A percentile compares a stretch with the other conserved stretches of the same genome.
Evolutionary conservation across 805 yeast species (phyloP).

Genomic region (Millerozyma acaciae): DNA sequence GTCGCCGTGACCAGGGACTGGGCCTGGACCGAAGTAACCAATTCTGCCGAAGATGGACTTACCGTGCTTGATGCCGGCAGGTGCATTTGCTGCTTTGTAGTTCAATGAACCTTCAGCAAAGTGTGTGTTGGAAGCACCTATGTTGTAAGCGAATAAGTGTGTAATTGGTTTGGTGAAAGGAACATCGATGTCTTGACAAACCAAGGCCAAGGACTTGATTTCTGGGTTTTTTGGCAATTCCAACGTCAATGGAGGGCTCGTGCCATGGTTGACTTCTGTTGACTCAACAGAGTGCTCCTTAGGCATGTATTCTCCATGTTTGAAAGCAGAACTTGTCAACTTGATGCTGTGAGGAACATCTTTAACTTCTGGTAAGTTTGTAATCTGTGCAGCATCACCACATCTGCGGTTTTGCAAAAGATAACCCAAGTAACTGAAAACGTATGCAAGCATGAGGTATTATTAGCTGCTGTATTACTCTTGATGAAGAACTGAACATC

Average conservation of each 20-base stretch:
- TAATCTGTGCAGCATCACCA: conserved; percentile 7
- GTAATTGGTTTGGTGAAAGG: conserved; percentile 10
- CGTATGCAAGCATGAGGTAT: too few relatives aligned
- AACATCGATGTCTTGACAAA: conserved; percentile 13
- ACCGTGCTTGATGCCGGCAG: conserved; percentile 8
- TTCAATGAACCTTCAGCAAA: conserved; percentile 7
- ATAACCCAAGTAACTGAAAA: conserved; percentile 10
- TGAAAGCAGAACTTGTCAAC: conserved; percentile 9
- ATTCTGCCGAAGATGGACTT: not conserved
- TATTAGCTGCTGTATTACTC: too few relatives aligned
- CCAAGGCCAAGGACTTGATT: conserved; percentile 9
- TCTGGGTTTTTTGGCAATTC: not conserved
- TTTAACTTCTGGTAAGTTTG: conserved; percentile 5
- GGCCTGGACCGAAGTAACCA: conserved; percentile 12
- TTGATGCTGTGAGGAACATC: conserved; percentile 3
- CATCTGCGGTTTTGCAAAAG: conserved; percentile 6
- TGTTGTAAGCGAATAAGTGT: conserved; percentile 11
- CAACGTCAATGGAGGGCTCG: conserved; percentile 9
- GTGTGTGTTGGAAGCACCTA: conserved; percentile 2
- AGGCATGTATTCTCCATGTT: conserved; percentile 11
- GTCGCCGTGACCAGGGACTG: conserved; percentile 12
- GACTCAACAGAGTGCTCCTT: conserved; percentile 8
- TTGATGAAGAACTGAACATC: too few relatives aligned
- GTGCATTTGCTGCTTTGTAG: not conserved
- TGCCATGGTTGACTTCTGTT: conserved; percentile 9